Conservation (phyloP, 2,329 filamentous ascomycete genomes). For the Escovopsis weberi region DNA sequence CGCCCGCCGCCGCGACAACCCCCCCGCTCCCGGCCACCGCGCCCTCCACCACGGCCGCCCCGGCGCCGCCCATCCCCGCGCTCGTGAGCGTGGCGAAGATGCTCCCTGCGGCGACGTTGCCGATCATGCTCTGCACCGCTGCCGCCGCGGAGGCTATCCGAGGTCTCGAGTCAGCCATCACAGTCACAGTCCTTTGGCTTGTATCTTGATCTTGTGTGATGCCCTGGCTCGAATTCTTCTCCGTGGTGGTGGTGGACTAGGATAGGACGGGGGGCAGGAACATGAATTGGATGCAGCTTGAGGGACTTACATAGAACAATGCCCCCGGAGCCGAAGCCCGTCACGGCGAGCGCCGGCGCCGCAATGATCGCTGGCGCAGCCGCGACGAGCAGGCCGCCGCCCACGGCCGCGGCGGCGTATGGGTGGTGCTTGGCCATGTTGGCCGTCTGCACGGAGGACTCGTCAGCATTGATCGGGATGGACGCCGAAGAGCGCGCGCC, state of each 20-base stretch:
- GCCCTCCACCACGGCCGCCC: conserved; percentile 9
- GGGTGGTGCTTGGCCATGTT: conserved; percentile 1
- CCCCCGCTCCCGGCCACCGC: conserved; percentile 7
- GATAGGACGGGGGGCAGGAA: too few species aligned
- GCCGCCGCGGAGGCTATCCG: conserved; percentile 13
- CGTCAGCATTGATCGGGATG: not conserved
- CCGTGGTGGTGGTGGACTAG: too few species aligned
- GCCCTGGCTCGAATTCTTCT: too few species aligned
- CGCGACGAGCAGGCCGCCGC: not conserved
- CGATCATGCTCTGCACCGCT: conserved; percentile 13
- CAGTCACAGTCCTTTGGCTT: too few species aligned
- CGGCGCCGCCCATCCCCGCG: conserved; percentile 16
- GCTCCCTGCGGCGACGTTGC: conserved; percentile 12
- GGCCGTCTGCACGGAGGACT: not conserved
- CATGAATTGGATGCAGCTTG: not conserved
- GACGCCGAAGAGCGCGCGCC: too few species aligned
- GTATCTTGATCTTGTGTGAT: too few species aligned
- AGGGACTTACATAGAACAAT: conserved; percentile 7
- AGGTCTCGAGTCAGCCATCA: too few species aligned
- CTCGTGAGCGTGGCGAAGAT: conserved; percentile 19
- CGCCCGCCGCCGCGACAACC: not conserved
- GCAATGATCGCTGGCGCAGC: conserved; percentile 3
- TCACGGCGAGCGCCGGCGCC: conserved; percentile 7
- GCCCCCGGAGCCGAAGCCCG: conserved; percentile 10
- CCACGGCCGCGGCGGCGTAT: not conserved